These are phyloP conservation scores for Moesziomyces sp. DNA, from an alignment of 1,284 basidiomycete species.

Conservation along the genomic window DNA sequence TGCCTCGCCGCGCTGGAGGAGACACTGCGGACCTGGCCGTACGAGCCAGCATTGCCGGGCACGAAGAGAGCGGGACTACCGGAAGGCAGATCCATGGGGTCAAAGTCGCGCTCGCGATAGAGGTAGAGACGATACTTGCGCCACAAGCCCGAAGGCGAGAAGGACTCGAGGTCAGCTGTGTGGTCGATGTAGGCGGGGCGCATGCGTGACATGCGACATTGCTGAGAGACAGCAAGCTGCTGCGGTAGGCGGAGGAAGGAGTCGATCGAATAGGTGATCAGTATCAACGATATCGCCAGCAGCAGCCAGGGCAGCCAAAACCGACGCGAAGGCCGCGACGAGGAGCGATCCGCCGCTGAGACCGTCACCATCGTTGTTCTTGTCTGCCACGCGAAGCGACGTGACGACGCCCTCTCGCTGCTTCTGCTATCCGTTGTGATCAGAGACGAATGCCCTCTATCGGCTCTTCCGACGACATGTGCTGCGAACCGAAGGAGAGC, in stretches of 20 bases:
- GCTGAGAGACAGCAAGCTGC: slow-evolving; percentile 47
- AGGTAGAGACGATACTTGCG: slow-evolving; percentile 84
- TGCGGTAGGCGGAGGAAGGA: slow-evolving; percentile 47
- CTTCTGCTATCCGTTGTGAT: neutral
- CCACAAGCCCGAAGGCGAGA: slow-evolving; percentile 77
- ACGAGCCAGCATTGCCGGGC: slow-evolving; percentile 96
- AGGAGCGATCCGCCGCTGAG: neutral
- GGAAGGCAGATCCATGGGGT: slow-evolving; percentile 26
- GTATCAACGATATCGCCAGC: slow-evolving; percentile 14
- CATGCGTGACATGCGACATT: slow-evolving; percentile 98
- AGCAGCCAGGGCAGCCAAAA: slow-evolving; percentile 34
- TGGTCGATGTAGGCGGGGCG: slow-evolving; percentile 83
- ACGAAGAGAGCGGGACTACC: slow-evolving; percentile 86
- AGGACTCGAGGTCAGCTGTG: slow-evolving; percentile 68
- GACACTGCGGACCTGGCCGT: slow-evolving; percentile 91
- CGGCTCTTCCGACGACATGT: neutral
- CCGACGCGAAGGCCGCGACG: slow-evolving; percentile 5
- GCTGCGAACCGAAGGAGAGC: neutral
- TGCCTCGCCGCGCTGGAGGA: slow-evolving; percentile 88
- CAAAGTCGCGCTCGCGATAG: slow-evolving; percentile 77
- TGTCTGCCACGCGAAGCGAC: neutral
- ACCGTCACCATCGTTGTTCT: neutral
- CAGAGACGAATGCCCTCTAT: neutral
- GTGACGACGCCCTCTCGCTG: neutral
- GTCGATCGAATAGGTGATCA: slow-evolving; percentile 26